Evolutionary conservation across 768 basidiomycete genomes (phyloP).

Genomic region (Agaricus blazei): DNA sequence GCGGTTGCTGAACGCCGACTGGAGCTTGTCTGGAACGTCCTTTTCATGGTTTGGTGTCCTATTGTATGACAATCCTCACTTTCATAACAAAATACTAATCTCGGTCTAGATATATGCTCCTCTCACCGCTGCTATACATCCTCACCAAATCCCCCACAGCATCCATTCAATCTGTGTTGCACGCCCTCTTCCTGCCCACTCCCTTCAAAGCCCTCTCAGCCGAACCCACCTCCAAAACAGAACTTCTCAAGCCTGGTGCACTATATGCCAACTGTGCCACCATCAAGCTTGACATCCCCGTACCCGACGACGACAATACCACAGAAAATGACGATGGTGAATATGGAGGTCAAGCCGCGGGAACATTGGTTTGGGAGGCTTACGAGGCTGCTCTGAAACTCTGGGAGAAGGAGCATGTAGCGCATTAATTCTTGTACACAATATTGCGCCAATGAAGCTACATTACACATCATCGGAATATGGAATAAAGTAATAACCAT

Average conservation of each 20-base stretch:
- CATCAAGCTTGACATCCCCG: constrained; percentile 39
- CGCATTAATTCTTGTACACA: too few relatives aligned
- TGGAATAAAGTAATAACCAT: too few relatives aligned
- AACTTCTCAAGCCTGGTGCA: constrained; percentile 73
- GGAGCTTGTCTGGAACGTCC: constrained; percentile 14
- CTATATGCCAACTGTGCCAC: constrained; percentile 75
- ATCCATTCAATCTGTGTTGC: constrained; percentile 73
- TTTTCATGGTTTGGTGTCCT: too few relatives aligned
- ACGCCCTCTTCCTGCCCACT: constrained; percentile 77
- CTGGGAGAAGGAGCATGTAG: constrained; percentile 42
- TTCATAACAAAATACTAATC: too few relatives aligned
- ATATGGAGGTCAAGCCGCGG: constrained; percentile 65
- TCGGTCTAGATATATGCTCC: too few relatives aligned
- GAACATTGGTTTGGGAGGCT: constrained; percentile 71
- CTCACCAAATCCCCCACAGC: constrained; percentile 57
- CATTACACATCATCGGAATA: too few relatives aligned
- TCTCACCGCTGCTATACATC: too few relatives aligned
- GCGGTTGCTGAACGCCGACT: constrained; percentile 45
- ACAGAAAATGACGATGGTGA: constrained; percentile 43
- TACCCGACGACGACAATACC: background rate
- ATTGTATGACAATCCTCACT: too few relatives aligned
- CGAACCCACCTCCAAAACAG: constrained; percentile 22
- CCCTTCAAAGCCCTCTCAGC: constrained; percentile 54
- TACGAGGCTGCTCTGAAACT: constrained; percentile 62
- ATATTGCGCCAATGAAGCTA: too few relatives aligned